Base-by-base conservation (phyloP, 495 filamentous ascomycete species). In the Chaetomium fimeti region DNA sequence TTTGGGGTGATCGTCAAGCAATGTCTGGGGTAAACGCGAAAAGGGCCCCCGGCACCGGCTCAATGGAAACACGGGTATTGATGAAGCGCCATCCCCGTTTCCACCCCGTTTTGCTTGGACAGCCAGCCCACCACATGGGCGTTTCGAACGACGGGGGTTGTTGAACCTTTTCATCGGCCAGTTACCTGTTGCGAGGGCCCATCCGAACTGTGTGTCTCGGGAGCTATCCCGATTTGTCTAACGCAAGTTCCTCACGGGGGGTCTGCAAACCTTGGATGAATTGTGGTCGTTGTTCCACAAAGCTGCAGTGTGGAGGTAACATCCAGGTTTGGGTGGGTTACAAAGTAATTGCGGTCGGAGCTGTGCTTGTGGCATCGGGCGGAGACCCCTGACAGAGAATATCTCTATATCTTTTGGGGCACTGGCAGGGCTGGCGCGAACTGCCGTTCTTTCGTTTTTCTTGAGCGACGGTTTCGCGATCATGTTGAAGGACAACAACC, bases 11-110 rank as follows among this genome's bases (percentile, higher is more conserved):
- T 59, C 48, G 45, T 25, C 24, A 45, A 52, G 24, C 40, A 49
- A 63, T 20, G 62, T 64, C 62, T 49, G 62, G 62, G 62, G 53
- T 64, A 58, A 51, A 55, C 12, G 15, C 20, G n/a, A 47, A 27
- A 25, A 20, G 11, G 32, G 25, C 15, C 20, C 45, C 47, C 53
- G 62, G 16, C 54, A 9, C 55, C 62, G 62, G 54, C 43, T 57
- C 62, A 64, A 64, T 64, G 62, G 43, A 58, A 64, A 43, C 36
- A 28, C 51, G 40, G 22, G 29, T 38, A 8, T 20, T 55, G 22
- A 3, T 25, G 22, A 27, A 13, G 24, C 49, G 32, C 12, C 32
- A 11, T 36, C 32, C 32, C 32, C 32, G 8, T 36, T 36, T 36
- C 12, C 12, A 36, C 32, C 32, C 32, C 32, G 32, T 36, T 36